A percentile compares a stretch with the other conserved stretches of the same genome.
Conservation (phyloP, 306 rosid species). For the Vigna radiata region DNA sequence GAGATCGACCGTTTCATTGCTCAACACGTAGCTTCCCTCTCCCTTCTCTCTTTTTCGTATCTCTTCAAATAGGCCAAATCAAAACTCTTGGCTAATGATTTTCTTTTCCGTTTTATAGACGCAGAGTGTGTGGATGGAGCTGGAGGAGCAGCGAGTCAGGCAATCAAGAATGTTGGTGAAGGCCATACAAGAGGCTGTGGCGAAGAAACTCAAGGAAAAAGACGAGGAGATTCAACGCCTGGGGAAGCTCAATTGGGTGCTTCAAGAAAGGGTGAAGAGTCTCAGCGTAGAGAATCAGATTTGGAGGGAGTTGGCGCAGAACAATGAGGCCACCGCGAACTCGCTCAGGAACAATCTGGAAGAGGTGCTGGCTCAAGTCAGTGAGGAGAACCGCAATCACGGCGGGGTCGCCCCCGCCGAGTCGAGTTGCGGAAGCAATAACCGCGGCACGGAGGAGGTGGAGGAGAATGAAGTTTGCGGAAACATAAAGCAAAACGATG, state of each 20-base stretch:
- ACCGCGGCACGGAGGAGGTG: neutral
- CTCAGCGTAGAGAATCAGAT: slow-evolving; percentile 69
- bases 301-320: slow-evolving; percentile 75
- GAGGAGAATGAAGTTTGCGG: neutral
- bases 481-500: neutral
- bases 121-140: slow-evolving; percentile 60
- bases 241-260: slow-evolving; percentile 66
- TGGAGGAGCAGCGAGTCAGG: slow-evolving; percentile 55
- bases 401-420: slow-evolving; percentile 43
- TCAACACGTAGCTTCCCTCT: slow-evolving; percentile 40
- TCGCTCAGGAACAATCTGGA: slow-evolving; percentile 62
- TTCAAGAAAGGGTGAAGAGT: slow-evolving; percentile 64
- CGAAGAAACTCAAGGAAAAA: slow-evolving; percentile 65
- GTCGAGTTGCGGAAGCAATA: slow-evolving; percentile 67
- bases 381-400: slow-evolving; percentile 30
- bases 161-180: slow-evolving; percentile 56
- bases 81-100: neutral
- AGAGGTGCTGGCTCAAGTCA: slow-evolving; percentile 62
- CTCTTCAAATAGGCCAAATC: neutral
- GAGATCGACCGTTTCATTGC: slow-evolving; percentile 46
- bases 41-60: no score
- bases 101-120: slow-evolving; percentile 46
- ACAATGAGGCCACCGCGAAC: slow-evolving; percentile 74
- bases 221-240: slow-evolving; percentile 75
- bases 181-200: slow-evolving; percentile 57